Percentiles rank a stretch among this genome's conserved stretches.
phyloP scores from a whole-genome alignment of 352 stramenopile genomes.

The Pythium graminicola region DNA sequence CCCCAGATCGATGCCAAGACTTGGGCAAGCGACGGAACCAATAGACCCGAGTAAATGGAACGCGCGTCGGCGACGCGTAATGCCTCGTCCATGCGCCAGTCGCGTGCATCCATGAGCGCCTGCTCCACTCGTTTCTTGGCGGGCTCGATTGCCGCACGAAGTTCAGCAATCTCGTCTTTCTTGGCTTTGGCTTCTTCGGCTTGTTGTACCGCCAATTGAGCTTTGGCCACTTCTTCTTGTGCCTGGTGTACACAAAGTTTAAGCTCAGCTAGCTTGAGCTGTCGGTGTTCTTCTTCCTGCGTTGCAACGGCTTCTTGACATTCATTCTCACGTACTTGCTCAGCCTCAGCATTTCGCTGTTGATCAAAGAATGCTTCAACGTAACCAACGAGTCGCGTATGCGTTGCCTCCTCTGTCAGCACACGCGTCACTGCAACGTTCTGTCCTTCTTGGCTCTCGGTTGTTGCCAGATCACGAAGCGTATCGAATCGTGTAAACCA shows the following conservation, averaged over 20 bases:
- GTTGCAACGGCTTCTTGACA: conserved; percentile 26
- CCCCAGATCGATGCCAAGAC: conserved; percentile 45
- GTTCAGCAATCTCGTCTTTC: conserved; percentile 61
- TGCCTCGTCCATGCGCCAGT: conserved; percentile 21
- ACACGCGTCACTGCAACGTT: conserved; percentile 9
- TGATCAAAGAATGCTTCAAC: conserved; percentile 31
- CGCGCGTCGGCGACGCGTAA: background rate
- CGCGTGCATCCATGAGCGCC: conserved; percentile 12
- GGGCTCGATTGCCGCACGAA: conserved; percentile 32
- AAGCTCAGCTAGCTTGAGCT: conserved; percentile 28
- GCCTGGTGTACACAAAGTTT: conserved; percentile 33
- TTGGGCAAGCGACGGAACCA: conserved; percentile 28
- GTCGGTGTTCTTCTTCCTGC: conserved; percentile 33
- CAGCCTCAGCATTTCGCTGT: conserved; percentile 10
- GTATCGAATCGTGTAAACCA: conserved; percentile 54
- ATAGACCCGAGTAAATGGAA: conserved; percentile 4
- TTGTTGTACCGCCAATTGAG: conserved; percentile 37
- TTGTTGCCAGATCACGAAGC: conserved; percentile 29
- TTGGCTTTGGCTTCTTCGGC: conserved; percentile 71
- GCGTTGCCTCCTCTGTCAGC: conserved; percentile 24
- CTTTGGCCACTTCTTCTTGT: conserved; percentile 29
- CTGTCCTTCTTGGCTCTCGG: conserved; percentile 4
- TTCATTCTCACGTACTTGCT: conserved; percentile 18
- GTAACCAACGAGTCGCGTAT: conserved; percentile 28
- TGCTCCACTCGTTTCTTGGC: conserved; percentile 24